Base-by-base conservation (phyloP, 768 basidiomycete species). In the Phylloporus rhodoxanthus region DNA sequence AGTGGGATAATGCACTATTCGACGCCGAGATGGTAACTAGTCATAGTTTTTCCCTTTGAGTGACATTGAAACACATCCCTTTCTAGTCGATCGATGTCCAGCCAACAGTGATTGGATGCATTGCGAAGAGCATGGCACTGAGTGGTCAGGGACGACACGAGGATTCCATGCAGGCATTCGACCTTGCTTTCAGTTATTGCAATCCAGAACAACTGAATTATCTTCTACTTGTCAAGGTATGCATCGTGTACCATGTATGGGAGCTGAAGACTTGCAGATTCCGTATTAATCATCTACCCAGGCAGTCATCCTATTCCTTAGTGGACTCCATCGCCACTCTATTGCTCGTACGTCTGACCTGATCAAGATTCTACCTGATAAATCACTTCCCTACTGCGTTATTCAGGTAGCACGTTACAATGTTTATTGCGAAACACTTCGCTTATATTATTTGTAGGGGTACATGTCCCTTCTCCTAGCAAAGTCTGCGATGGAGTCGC, bases 151-250 rank as follows among this genome's bases (percentile, higher is more conserved):
- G 34, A 6, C 44, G 20, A 47, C 45, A 55, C 3, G 57, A 51
- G 25, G 47, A 59, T 34, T 47, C 53, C 1, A 55, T 59, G 47
- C 53, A 55, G 19, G 57, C 50, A 6, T 55, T 59, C 38, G 57
- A 59, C 28, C 47, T 59, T 41, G 47, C 44, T 11, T 55, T 58
- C 28, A 10, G 33, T 28, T 25, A 23, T 20, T 59, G 49, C 30
- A 6, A n/a, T 6, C 5, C 34, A 10, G 42, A 59, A n/a, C 42
- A 49, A 15, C n/a, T 47, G 6, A 40, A 37, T 8, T 51, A 44
- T 38, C 53, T 58, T 28, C 32, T 59, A 11, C 53, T 59, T 2
- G n/a, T 59, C 29, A 58, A 58, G 57, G 57, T 55, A 34, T 29
- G 28, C 10, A 4, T 10, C 9, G 10, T 11, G 28, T 29, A 29